These are phyloP conservation scores for Globisporangium viniferum DNA, from an alignment of 352 stramenopile genomes.

Conservation along the genomic window DNA sequence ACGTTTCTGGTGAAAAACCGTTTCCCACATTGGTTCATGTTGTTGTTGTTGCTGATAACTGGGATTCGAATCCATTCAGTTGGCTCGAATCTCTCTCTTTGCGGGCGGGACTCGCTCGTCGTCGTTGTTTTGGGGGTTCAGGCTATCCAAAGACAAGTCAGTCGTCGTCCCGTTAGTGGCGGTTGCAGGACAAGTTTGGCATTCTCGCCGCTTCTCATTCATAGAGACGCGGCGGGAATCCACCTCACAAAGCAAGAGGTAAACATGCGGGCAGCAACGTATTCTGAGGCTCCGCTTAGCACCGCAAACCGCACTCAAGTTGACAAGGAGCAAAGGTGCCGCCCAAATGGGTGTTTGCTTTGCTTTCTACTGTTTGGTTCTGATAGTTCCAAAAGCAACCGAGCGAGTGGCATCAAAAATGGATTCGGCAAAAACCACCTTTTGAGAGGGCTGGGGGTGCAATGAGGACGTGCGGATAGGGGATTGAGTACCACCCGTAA, in stretches of 20 bases:
- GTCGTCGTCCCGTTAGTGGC: neutral
- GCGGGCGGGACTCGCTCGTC: neutral
- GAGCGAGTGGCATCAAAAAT: neutral
- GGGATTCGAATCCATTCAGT: neutral
- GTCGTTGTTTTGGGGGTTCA: neutral
- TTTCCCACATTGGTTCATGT: neutral
- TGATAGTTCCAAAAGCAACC: neutral
- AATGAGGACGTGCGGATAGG: neutral
- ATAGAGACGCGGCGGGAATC: neutral
- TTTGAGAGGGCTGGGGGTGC: too few relatives aligned
- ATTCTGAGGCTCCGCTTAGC: neutral
- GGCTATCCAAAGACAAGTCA: neutral
- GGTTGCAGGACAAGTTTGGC: neutral
- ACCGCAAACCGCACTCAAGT: neutral
- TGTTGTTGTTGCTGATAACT: neutral
- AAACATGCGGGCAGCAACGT: too few relatives aligned
- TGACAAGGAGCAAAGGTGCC: neutral
- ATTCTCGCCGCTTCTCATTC: neutral
- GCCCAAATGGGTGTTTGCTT: neutral
- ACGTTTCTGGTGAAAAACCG: neutral
- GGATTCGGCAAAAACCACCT: neutral
- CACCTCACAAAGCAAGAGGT: neutral
- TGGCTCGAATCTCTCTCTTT: neutral
- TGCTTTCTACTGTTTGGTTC: neutral
- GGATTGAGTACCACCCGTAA: neutral